Conservation (phyloP, 1,284 basidiomycete species). For the Rhodotorula sp. region DNA sequence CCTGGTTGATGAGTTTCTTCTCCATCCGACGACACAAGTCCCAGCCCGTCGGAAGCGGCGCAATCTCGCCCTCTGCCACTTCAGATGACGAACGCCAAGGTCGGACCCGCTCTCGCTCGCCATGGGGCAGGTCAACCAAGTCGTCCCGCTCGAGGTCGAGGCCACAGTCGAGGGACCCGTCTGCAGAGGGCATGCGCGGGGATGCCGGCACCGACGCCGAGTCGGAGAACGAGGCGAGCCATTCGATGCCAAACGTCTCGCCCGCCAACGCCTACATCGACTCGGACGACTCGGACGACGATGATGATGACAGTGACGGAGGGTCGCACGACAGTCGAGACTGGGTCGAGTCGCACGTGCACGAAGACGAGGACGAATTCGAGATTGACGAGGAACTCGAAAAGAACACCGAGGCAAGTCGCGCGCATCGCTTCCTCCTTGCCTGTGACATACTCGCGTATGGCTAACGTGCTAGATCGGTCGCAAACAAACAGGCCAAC, state of each 20-base stretch:
- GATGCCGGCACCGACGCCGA: slow-evolving; percentile 30
- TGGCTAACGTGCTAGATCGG: too few relatives aligned
- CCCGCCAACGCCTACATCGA: slow-evolving; percentile 27
- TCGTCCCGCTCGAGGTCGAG: slow-evolving; percentile 1
- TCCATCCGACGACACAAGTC: slow-evolving; percentile 15
- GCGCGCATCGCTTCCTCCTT: too few relatives aligned
- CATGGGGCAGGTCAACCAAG: slow-evolving; percentile 19
- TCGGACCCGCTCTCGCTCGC: slow-evolving; percentile 23
- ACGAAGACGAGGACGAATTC: slow-evolving; percentile 26
- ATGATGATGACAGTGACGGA: slow-evolving; percentile 28
- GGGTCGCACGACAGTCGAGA: slow-evolving; percentile 10
- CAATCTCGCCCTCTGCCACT: not conserved
- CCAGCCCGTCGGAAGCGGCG: not conserved
- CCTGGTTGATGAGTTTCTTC: slow-evolving; percentile 23
- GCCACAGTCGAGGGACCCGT: slow-evolving; percentile 15
- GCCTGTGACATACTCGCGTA: too few relatives aligned
- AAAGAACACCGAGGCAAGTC: slow-evolving; percentile 64
- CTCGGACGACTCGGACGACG: slow-evolving; percentile 22
- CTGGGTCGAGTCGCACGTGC: slow-evolving; percentile 21
- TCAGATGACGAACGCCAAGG: slow-evolving; percentile 17
- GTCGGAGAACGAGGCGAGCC: slow-evolving; percentile 15
- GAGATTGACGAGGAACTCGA: slow-evolving; percentile 64
- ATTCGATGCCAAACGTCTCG: slow-evolving; percentile 17
- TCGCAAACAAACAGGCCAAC: slow-evolving; percentile 16
- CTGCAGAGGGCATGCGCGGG: slow-evolving; percentile 29